Base-by-base conservation (phyloP, 129 eudicot genomes). In the Erigeron canadensis region DNA sequence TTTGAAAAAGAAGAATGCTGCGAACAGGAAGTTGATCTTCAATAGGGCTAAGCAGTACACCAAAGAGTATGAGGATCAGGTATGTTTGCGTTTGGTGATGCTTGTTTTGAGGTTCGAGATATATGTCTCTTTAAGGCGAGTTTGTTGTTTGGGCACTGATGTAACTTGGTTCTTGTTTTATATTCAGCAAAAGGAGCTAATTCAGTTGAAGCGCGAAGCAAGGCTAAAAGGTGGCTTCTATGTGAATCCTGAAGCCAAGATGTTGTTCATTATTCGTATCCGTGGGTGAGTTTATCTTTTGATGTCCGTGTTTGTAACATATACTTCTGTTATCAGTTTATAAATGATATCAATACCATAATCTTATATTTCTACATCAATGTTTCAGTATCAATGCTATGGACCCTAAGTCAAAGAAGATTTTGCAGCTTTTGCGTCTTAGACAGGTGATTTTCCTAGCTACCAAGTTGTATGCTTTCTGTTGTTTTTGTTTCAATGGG, bases 161-260 rank as follows among this genome's bases (percentile, higher is more conserved):
- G 16, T 51, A 6, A 7, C 8, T 1, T 13, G 18, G 18, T 6
- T 15, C 23, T 59, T 13, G 59, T 37, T 70, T 82, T 10, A 55
- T 17, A 28, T 45, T 10, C 66, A 89, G 96, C 85, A 79, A 73
- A 87, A 75, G 82, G 94, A 86, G 84, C 65, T 84, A 55, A 78
- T 89, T 54, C 83, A 74, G 43, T 69, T 89, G 82, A 89, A 86
- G 82, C 86, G 96, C 22, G 96, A 89, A 81, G 89, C 96, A 13
- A 82, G 88, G 40, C 72, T 89, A 75, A 89, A 89, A 70, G 96
- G 96, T 17, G 91, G 91, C 11, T 88, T 88, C 58, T 88, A 88
- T 79, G 96, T 88, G 44, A 80, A 70, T 59, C 96, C 96, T 10
- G 91, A 88, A 70, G 89, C 96, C 18, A 88, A 88, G 85, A 81